These are phyloP conservation scores for Trebouxia gelatinosa DNA, from an alignment of 163 green algal species.

Conservation along the genomic window DNA sequence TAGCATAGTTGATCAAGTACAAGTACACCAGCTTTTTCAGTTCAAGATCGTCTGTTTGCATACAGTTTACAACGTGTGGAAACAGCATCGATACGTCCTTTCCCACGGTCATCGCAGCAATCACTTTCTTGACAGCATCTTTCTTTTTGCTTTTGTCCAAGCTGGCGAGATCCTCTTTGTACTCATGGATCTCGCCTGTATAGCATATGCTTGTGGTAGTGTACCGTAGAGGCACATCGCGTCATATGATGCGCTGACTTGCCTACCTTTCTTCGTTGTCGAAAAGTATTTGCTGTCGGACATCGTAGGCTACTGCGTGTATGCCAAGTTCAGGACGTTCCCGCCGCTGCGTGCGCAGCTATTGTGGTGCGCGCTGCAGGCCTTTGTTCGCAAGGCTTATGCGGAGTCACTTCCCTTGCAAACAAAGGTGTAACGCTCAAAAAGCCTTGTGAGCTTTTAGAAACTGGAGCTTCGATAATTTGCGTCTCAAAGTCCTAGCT, in stretches of 20 bases:
- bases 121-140: conserved; percentile 97
- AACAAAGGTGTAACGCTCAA: no score
- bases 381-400: no score
- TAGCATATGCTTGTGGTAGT: neutral
- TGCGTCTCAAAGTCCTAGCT: no score
- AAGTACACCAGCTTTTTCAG: conserved; percentile 99
- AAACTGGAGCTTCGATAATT: no score
- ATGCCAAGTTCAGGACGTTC: no score
- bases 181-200: conserved; percentile 96
- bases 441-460: no score
- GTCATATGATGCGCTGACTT: neutral
- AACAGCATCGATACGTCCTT: conserved; percentile 99
- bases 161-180: conserved; percentile 89
- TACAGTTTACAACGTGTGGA: conserved; percentile 99
- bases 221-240: neutral
- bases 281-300: conserved; percentile 82
- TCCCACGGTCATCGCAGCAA: conserved; percentile 98
- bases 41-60: conserved; percentile 98
- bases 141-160: conserved; percentile 91
- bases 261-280: conserved; percentile 87
- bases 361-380: no score
- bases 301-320: no score
- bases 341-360: no score
- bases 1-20: conserved; percentile 99
- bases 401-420: no score